Conservation (phyloP, 2,329 filamentous ascomycete species). For the Nothomitra cinnamomea region DNA sequence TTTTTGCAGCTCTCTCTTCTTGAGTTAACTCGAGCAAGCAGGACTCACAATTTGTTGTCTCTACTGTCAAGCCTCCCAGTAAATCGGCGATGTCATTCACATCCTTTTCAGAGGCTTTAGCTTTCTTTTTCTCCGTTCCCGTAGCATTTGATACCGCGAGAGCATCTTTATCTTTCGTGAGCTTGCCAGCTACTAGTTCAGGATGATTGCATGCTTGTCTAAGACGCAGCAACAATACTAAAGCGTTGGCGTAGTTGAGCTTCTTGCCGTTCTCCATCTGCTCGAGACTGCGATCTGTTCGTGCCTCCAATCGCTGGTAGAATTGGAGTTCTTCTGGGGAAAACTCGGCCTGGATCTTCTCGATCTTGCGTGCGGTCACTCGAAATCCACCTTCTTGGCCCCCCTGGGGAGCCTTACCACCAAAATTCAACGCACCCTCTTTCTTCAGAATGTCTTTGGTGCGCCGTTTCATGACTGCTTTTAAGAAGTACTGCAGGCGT, state of each 20-base stretch:
- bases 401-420: constrained; percentile 40
- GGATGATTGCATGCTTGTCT: constrained; percentile 93
- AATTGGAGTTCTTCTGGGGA: constrained; percentile 67
- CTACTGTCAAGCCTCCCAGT: constrained; percentile 68
- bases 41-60: constrained; percentile 64
- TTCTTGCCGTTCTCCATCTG: constrained; percentile 70
- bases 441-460: constrained; percentile 94
- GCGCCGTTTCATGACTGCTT: constrained; percentile 95
- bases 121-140: constrained; percentile 26
- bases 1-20: constrained; percentile 34
- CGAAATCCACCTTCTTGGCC: constrained; percentile 51
- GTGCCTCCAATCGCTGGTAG: constrained; percentile 66
- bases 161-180: constrained; percentile 77
- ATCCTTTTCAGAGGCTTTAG: constrained; percentile 40
- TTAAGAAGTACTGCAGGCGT: constrained; percentile 66
- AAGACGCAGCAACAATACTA: constrained; percentile 78
- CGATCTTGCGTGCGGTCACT: constrained; percentile 79
- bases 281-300: constrained; percentile 73
- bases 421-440: constrained; percentile 63
- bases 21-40: constrained; percentile 53
- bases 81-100: constrained; percentile 73
- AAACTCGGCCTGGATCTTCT: constrained; percentile 63
- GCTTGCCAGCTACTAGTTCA: constrained; percentile 66
- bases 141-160: constrained; percentile 29
- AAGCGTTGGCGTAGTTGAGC: constrained; percentile 80